A percentile compares a stretch with the other conserved stretches of the same genome.
Evolutionary conservation across 169 alveolate genomes (phyloP).

Genomic region (Eimeria acervulina): DNA sequence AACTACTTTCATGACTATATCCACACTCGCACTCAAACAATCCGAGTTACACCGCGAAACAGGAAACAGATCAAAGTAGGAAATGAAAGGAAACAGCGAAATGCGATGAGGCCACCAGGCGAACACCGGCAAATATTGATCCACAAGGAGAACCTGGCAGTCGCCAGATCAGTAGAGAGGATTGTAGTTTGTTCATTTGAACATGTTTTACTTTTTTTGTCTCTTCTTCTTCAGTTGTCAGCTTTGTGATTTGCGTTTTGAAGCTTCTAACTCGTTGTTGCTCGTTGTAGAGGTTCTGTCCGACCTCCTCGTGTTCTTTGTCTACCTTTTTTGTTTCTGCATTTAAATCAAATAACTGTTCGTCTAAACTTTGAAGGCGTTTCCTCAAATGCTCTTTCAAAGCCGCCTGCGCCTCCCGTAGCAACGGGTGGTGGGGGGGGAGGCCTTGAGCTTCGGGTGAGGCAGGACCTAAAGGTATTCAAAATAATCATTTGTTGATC

Average conservation of each 20-base stretch:
- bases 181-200: neutral
- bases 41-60: neutral
- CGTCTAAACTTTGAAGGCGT: constrained; percentile 89
- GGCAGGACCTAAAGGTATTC: neutral
- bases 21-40: too few species aligned
- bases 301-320: constrained; percentile 92
- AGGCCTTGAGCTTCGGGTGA: neutral
- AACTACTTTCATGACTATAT: too few species aligned
- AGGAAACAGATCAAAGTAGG: neutral
- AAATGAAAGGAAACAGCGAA: neutral
- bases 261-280: constrained; percentile 93
- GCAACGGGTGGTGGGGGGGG: constrained; percentile 89
- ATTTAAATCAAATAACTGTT: constrained; percentile 77
- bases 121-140: neutral
- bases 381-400: constrained; percentile 91
- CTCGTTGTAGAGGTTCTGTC: constrained; percentile 90
- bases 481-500: neutral
- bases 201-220: constrained; percentile 11
- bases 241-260: constrained; percentile 90
- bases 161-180: neutral
- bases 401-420: constrained; percentile 90
- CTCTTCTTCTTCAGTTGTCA: constrained; percentile 90
- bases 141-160: neutral
- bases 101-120: neutral
- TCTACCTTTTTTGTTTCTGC: constrained; percentile 62